Conservation (phyloP, 225 moss, liverwort and hornwort species). For the Pseudoscleropodium purum region DNA sequence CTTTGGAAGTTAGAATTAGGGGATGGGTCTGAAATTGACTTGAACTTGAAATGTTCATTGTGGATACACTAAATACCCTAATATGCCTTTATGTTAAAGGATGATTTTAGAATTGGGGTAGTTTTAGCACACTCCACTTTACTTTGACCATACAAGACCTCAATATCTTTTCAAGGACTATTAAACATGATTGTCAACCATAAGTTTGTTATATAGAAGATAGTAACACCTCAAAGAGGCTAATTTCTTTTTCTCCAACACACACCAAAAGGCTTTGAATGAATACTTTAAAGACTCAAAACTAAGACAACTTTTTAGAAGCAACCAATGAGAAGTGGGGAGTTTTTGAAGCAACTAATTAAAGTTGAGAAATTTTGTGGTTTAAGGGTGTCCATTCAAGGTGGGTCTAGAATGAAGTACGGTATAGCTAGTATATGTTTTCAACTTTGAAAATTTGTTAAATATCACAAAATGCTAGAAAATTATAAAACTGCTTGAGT, state of each 20-base stretch:
- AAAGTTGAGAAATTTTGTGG: background rate
- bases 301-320: background rate
- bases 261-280: background rate
- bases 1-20: background rate
- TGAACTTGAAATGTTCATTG: background rate
- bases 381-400: background rate
- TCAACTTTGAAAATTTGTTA: background rate
- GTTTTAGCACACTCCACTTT: background rate
- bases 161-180: background rate
- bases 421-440: background rate
- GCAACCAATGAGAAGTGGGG: background rate
- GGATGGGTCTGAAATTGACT: background rate
- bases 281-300: rapidly evolving
- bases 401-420: background rate
- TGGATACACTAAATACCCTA: background rate
- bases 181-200: background rate
- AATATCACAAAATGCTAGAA: background rate
- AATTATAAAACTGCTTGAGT: background rate
- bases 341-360: background rate
- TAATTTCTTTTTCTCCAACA: background rate
- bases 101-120: background rate
- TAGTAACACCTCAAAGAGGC: background rate
- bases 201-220: background rate
- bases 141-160: background rate
- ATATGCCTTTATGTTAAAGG: background rate